phyloP scores from a whole-genome alignment of 257 asterid species.

The Perilla frutescens region DNA sequence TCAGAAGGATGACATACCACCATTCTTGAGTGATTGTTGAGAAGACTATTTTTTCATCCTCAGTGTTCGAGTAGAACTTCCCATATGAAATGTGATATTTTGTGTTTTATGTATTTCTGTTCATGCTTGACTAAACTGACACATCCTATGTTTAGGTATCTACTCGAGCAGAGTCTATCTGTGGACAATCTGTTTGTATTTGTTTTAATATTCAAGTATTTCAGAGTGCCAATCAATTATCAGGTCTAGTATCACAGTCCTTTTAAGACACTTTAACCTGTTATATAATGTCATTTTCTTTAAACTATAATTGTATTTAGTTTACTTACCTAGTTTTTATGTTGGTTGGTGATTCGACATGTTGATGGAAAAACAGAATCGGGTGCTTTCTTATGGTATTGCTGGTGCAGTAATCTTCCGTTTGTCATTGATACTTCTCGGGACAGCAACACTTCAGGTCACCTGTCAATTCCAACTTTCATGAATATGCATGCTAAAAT shows the following conservation, averaged over 20 bases:
- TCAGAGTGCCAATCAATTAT: constrained; percentile 83
- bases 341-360: constrained; percentile 25
- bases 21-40: constrained; percentile 7
- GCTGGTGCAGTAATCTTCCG: constrained; percentile 94
- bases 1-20: background rate
- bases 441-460: constrained; percentile 97
- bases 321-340: constrained; percentile 28
- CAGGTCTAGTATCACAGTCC: constrained; percentile 61
- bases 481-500: constrained; percentile 29
- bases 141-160: constrained; percentile 64
- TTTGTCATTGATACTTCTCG: constrained; percentile 84
- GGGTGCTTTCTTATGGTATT: constrained; percentile 96
- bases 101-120: constrained; percentile 17
- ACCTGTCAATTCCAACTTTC: constrained; percentile 32
- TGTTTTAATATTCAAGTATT: constrained; percentile 90
- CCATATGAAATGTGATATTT: background rate
- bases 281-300: constrained; percentile 29
- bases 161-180: constrained; percentile 96
- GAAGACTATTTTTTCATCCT: constrained; percentile 4
- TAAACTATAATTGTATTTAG: constrained; percentile 19
- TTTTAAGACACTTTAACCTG: constrained; percentile 22
- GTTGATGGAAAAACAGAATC: constrained; percentile 54
- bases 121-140: constrained; percentile 28
- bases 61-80: background rate
- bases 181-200: constrained; percentile 98